Evolutionary conservation across 1,284 basidiomycete genomes (phyloP).

Genomic region (Erythrobasidium hasegawianum): DNA sequence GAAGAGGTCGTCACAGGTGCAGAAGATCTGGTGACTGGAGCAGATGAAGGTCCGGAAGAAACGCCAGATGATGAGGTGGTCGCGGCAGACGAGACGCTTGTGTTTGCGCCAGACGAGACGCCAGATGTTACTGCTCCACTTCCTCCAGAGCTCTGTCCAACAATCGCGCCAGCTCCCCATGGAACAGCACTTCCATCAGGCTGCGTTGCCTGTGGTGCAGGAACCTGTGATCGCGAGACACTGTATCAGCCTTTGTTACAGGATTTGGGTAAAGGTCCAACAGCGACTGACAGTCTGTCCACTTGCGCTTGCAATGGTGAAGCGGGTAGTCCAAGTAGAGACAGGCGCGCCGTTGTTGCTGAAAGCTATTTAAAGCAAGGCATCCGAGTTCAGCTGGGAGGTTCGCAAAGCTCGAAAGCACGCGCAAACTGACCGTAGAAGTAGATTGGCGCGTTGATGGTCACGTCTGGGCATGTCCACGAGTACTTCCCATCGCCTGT

Average conservation of each 20-base stretch:
- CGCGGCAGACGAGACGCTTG: constrained; percentile 4
- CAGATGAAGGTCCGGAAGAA: neutral
- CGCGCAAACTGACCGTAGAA: constrained; percentile 56
- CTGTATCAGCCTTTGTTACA: neutral
- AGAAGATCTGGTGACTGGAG: neutral
- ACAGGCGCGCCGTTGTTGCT: neutral
- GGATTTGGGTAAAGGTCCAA: neutral
- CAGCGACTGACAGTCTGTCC: constrained; percentile 56
- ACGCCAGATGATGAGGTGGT: constrained; percentile 2
- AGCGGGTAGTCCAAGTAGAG: constrained; percentile 72
- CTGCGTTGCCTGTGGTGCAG: constrained; percentile 53
- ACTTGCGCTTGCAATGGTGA: constrained; percentile 62
- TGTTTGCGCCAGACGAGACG: neutral
- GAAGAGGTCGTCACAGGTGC: neutral
- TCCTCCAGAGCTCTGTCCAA: constrained; percentile 45
- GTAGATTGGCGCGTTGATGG: constrained; percentile 67
- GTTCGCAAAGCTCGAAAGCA: neutral
- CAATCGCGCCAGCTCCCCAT: constrained; percentile 66
- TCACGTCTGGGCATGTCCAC: constrained; percentile 58
- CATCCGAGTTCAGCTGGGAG: too few species aligned
- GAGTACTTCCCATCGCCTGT: constrained; percentile 18
- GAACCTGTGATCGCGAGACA: neutral
- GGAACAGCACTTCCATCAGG: constrained; percentile 58
- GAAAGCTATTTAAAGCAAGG: neutral
- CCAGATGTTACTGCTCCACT: neutral